A percentile compares a stretch with the other conserved stretches of the same genome.
phyloP scores from a whole-genome alignment of 2,329 filamentous ascomycete species.

The Cladosporium sphaerospermum region DNA sequence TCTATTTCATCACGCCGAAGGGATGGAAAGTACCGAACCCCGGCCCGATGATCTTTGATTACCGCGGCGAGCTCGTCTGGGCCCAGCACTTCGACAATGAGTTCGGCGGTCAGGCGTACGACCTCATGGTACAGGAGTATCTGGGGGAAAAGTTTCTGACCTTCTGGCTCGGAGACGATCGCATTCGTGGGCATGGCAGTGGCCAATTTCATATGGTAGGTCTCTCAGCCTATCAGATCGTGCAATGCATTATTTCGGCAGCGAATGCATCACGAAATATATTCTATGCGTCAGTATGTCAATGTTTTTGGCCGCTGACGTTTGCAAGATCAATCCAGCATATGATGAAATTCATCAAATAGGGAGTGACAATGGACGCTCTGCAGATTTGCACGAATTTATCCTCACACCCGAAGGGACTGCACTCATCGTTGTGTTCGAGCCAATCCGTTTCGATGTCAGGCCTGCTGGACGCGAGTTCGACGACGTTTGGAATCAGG shows the following conservation, averaged over 20 bases:
- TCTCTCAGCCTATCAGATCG: neutral
- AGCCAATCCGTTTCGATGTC: constrained; percentile 22
- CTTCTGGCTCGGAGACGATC: constrained; percentile 35
- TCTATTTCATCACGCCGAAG: constrained; percentile 29
- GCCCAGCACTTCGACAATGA: constrained; percentile 26
- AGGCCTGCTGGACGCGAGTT: constrained; percentile 18
- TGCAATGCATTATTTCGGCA: neutral
- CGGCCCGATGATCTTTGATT: constrained; percentile 30
- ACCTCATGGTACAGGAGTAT: constrained; percentile 32
- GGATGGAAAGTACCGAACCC: constrained; percentile 26
- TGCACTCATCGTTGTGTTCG: constrained; percentile 40
- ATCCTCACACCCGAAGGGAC: constrained; percentile 37
- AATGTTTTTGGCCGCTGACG: neutral
- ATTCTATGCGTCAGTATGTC: too few relatives aligned
- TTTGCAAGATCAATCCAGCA: constrained; percentile 27
- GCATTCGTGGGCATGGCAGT: constrained; percentile 29
- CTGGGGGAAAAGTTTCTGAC: constrained; percentile 32
- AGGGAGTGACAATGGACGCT: constrained; percentile 31
- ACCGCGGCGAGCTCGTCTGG: constrained; percentile 27
- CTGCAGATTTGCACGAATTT: constrained; percentile 40
- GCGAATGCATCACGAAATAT: too few relatives aligned
- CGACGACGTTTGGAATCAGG: constrained; percentile 16
- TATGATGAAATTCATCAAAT: constrained; percentile 37
- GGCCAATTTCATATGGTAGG: constrained; percentile 31
- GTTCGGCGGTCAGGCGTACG: constrained; percentile 30